Conservation (phyloP, 352 stramenopile species). For the Globisporangium carolinianum region DNA sequence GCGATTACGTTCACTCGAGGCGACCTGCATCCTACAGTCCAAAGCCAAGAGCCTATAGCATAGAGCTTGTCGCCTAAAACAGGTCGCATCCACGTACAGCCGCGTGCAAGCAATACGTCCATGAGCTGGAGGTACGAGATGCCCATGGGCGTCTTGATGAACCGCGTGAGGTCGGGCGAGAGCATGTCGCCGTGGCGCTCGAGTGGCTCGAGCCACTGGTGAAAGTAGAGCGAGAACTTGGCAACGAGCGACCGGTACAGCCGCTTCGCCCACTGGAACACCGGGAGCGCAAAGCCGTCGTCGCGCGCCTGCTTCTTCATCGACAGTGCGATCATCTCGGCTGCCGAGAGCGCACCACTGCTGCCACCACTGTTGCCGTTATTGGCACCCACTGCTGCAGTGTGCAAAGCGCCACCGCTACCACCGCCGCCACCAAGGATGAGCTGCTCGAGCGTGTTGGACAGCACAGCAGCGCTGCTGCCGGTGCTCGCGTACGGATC, state of each 20-base stretch:
- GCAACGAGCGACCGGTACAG: slow-evolving; percentile 81
- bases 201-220: slow-evolving; percentile 66
- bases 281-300: slow-evolving; percentile 67
- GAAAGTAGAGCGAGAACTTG: slow-evolving; percentile 82
- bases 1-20: background rate
- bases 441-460: slow-evolving; percentile 61
- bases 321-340: slow-evolving; percentile 76
- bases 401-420: slow-evolving; percentile 2
- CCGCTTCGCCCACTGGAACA: slow-evolving; percentile 77
- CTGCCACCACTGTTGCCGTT: slow-evolving; percentile 10
- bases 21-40: background rate
- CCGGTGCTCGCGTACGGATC: slow-evolving; percentile 38
- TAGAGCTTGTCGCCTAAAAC: no score
- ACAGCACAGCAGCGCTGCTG: slow-evolving; percentile 19
- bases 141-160: slow-evolving; percentile 66
- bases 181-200: slow-evolving; percentile 59
- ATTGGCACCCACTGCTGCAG: background rate
- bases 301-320: slow-evolving; percentile 70
- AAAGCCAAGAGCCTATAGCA: no score
- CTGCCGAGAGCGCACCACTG: slow-evolving; percentile 28
- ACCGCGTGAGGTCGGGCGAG: slow-evolving; percentile 57
- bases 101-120: slow-evolving; percentile 65
- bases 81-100: slow-evolving; percentile 25
- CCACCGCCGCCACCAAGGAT: slow-evolving; percentile 37
- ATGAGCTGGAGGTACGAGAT: slow-evolving; percentile 83